Evolutionary conservation across 108 stramenopile genomes (phyloP), one percentile per base, ranked within the genome.

Genomic region (Pseudonitzschia pungens): DNA sequence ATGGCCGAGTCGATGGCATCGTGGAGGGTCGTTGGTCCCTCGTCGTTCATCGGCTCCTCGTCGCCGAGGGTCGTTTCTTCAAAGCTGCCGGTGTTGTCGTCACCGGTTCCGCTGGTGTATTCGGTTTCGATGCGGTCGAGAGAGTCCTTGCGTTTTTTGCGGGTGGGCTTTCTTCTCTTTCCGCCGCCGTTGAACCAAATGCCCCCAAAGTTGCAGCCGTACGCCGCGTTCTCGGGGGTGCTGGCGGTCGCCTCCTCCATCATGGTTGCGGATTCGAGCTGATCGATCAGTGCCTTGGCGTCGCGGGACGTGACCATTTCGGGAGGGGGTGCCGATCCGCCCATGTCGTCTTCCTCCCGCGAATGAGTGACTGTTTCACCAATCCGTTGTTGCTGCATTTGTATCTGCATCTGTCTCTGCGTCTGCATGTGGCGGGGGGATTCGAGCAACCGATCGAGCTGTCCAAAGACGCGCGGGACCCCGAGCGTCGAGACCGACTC

Each of bases 401-500:
- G n/a, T n/a, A n/a, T n/a, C n/a, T n/a, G n/a, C n/a, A n/a, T n/a
- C n/a, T n/a, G n/a, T n/a, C n/a, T n/a, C n/a, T n/a, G n/a, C n/a
- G n/a, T n/a, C n/a, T n/a, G n/a, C 36, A 6, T 36, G 4, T 36
- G 36, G 36, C 54, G 24, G 26, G 16, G 54, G 26, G 54, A 22
- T 2, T 55, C 54, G 54, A 15, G 15, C 72, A 36, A 62, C 63
- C 27, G 36, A 16, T 31, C 55, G 48, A 69, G 45, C 21, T 68
- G 43, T 57, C 71, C 70, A 51, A 71, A 59, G 16, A 74, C 43
- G 7, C 72, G 60, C 2, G 73, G 62, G 1, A 65, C 73, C 15
- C 78, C 78, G 36, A 79, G 66, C 18, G 78, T 79, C 26, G 78
- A 79, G 15, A 79, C 58, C 55, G 71, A 72, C 31, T 64, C 73